A percentile compares a stretch with the other conserved stretches of the same genome.
phyloP scores from a whole-genome alignment of 352 stramenopile species.

The Pythium dissotocum region DNA sequence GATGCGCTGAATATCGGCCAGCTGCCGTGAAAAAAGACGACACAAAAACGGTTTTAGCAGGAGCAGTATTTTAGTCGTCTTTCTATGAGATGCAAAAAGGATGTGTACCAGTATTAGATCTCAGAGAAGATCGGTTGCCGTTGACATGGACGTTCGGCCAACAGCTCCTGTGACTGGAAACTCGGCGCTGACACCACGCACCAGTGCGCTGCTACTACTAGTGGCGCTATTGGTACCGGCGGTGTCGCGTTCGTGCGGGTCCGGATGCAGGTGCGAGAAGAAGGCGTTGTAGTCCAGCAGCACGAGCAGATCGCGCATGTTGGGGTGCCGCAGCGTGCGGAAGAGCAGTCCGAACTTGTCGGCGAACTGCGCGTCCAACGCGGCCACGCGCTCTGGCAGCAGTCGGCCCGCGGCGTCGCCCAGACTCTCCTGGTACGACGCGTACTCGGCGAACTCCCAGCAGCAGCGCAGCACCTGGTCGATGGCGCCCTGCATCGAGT shows the following conservation, averaged over 20 bases:
- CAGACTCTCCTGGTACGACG: constrained; percentile 45
- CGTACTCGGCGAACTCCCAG: constrained; percentile 75
- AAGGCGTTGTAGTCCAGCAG: constrained; percentile 74
- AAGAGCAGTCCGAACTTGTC: constrained; percentile 63
- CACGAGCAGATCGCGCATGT: constrained; percentile 70
- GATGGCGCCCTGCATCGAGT: constrained; percentile 54
- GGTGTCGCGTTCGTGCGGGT: not conserved
- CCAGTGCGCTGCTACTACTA: not conserved
- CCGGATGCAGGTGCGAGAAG: constrained; percentile 32
- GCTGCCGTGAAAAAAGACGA: not conserved
- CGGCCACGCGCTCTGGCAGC: constrained; percentile 27
- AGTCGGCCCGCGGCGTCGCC: constrained; percentile 15
- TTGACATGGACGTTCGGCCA: not conserved
- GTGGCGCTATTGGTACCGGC: not conserved
- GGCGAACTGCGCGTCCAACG: constrained; percentile 57
- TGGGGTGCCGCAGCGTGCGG: constrained; percentile 57
- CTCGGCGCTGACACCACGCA: not conserved
- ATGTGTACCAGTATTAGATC: not conserved
- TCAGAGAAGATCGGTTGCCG: not conserved
- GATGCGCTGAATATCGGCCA: not conserved
- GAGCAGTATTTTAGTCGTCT: not conserved
- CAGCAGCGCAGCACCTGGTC: constrained; percentile 62
- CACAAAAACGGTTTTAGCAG: not conserved
- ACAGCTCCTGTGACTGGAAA: not conserved
- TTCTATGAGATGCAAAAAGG: not conserved